Evolutionary conservation across 345 rosid species (phyloP).

Genomic region (Theobroma cacao): DNA sequence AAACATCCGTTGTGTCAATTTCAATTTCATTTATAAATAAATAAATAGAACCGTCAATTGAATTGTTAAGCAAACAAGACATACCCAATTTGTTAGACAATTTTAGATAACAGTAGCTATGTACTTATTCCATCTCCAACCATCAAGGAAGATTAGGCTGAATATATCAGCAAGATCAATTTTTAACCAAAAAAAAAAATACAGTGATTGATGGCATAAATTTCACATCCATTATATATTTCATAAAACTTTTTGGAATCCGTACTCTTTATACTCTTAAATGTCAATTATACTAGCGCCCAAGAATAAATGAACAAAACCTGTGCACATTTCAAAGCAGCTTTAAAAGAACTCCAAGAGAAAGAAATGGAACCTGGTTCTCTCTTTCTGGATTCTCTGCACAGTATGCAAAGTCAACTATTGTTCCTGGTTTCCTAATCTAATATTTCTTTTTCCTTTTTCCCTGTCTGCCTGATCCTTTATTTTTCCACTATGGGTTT

Average conservation of each 20-base stretch:
- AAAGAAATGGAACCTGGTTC: conserved; percentile 44
- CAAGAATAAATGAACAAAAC: conserved; percentile 18
- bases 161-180: neutral
- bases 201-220: neutral
- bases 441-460: neutral
- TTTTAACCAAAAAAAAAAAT: neutral
- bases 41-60: too few relatives aligned
- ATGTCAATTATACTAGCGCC: neutral
- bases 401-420: conserved; percentile 23
- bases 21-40: too few relatives aligned
- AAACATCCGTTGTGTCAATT: too few relatives aligned
- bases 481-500: neutral
- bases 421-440: neutral
- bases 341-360: conserved; percentile 8
- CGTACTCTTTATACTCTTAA: neutral
- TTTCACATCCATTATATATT: neutral
- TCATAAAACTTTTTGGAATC: neutral
- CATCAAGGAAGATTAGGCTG: neutral
- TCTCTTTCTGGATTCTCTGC: conserved; percentile 12
- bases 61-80: too few relatives aligned
- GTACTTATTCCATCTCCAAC: too few relatives aligned
- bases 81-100: too few relatives aligned
- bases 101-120: too few relatives aligned
- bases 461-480: neutral
- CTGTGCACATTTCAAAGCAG: conserved; percentile 22